phyloP scores from a whole-genome alignment of 2,329 filamentous ascomycete species.

The Zelopaecilomyces penicillatus region DNA sequence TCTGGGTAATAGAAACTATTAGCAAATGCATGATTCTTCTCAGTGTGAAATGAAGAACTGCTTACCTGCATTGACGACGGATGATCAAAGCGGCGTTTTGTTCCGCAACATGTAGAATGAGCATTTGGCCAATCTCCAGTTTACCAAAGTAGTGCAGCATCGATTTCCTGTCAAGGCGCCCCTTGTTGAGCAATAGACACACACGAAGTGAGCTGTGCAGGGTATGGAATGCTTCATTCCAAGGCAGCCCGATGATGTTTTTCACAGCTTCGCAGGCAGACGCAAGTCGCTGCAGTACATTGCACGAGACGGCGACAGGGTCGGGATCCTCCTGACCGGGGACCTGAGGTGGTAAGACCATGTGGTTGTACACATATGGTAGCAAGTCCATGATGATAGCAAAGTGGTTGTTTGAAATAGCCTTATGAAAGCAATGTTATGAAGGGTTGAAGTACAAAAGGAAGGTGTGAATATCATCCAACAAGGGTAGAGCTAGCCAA shows the following conservation, averaged over 20 bases:
- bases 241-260: neutral
- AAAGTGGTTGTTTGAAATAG: neutral
- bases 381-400: constrained; percentile 6
- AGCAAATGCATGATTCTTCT: neutral
- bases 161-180: neutral
- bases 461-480: too few relatives aligned
- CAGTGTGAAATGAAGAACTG: neutral
- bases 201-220: constrained; percentile 1
- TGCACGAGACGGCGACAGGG: neutral
- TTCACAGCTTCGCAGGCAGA: constrained; percentile 3
- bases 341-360: constrained; percentile 16
- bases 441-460: too few relatives aligned
- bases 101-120: constrained; percentile 12
- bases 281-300: constrained; percentile 9
- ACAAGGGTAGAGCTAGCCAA: too few relatives aligned
- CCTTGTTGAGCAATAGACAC: neutral
- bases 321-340: constrained; percentile 8
- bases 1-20: neutral
- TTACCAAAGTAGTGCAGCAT: neutral
- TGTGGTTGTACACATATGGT: constrained; percentile 13
- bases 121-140: neutral
- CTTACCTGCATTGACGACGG: constrained; percentile 13
- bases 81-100: constrained; percentile 27
- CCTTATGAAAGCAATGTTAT: too few relatives aligned
- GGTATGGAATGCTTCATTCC: neutral